A percentile compares a stretch with the other conserved stretches of the same genome.
These are phyloP conservation scores for Lolium rigidum DNA, from an alignment of 176 grass and related monocot genomes.

Conservation along the genomic window DNA sequence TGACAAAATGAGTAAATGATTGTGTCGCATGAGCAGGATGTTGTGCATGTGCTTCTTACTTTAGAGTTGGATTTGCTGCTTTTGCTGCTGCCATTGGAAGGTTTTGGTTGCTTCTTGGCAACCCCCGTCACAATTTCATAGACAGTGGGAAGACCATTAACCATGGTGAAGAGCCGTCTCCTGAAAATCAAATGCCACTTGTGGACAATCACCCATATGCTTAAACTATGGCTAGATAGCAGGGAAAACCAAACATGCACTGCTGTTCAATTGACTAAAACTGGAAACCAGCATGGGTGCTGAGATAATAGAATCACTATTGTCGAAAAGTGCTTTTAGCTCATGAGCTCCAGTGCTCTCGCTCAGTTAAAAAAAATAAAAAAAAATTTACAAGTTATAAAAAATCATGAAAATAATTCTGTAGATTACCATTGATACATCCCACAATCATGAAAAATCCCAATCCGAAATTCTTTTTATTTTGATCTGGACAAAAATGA, in stretches of 20 bases:
- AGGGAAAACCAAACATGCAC: neutral
- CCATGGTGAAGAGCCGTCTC: slow-evolving; percentile 79
- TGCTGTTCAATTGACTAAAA: neutral
- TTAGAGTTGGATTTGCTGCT: slow-evolving; percentile 63
- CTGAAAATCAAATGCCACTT: slow-evolving; percentile 60
- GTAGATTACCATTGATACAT: no score
- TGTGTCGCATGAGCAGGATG: neutral
- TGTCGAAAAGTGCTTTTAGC: no score
- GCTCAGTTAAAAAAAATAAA: no score
- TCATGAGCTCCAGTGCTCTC: no score
- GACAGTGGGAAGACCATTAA: slow-evolving; percentile 79
- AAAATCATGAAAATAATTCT: no score
- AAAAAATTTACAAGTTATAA: no score
- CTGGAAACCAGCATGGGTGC: neutral
- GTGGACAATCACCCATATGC: slow-evolving; percentile 17
- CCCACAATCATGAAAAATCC: no score
- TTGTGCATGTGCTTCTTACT: slow-evolving; percentile 30
- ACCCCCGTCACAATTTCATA: slow-evolving; percentile 82
- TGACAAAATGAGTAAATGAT: neutral
- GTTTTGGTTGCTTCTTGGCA: slow-evolving; percentile 68
- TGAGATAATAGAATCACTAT: slow-evolving; percentile 11
- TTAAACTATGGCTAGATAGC: neutral
- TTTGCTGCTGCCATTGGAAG: slow-evolving; percentile 67
- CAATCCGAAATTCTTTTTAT: no score
- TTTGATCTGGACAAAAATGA: no score